Base-by-base conservation (phyloP, 2,329 filamentous ascomycete genomes). In the Metarhizium rileyi region DNA sequence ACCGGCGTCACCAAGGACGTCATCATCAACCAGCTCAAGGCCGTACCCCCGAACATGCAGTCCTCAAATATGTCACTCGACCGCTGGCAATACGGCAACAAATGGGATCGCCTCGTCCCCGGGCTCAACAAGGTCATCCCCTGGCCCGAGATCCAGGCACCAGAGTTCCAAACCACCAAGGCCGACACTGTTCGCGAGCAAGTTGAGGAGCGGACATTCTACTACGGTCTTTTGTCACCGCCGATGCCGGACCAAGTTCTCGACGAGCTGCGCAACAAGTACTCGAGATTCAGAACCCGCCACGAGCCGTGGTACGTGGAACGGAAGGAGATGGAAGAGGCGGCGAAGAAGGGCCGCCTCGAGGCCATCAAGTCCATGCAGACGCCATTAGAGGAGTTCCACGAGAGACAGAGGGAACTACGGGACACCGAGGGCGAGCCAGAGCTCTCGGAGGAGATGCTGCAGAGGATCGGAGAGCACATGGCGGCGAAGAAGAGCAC, bases 181-280 rank as follows among this genome's bases (percentile, higher is more conserved):
- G 67, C 61, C 59, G 91, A 97, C 68, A 96, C 91, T 3, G 70
- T 82, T 43, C 84, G 87, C 56, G 80, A 85, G 63, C 77, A 84
- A 49, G 86, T 89, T 51, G 87, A 95, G 61, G 76, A 81, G 55
- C 75, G 73, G 60, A 87, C 86, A 1, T 95, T 87, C 64, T 74
- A 84, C 49, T 90, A 90, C n/a, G 86, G 81, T 33, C 74, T 97
- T 23, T 72, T 90, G 26, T 73, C 77, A 16, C 77, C 86, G 25
- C 91, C 91, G 14, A 88, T 95, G 77, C 90, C 91, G 5, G 69
- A 74, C 27, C 70, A 68, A n/a, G 78, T 96, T 35, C 77, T 95
- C 56, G 83, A 95, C 65, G 91, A 97, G 73, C 74, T 97, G 63
- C 78, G 90, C 63, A 85, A 86, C 72, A 85, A 83, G 64, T 95